Conservation (phyloP, 495 filamentous ascomycete genomes). For the Cercophora scortea region DNA sequence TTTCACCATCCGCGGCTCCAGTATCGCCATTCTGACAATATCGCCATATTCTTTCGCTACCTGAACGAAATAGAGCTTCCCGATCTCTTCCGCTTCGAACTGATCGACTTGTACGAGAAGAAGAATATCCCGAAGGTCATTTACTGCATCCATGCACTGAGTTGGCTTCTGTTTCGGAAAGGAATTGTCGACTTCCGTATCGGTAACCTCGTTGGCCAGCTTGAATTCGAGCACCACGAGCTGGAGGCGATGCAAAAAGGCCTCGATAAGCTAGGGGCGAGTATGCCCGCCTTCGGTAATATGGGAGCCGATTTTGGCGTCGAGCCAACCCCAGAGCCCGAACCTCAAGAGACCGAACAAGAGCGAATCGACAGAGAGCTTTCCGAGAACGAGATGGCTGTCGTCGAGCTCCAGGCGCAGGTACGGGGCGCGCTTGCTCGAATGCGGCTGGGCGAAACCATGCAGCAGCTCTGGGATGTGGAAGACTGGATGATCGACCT, state of each 20-base stretch:
- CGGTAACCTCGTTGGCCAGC: conserved; percentile 94
- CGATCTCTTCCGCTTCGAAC: conserved; percentile 96
- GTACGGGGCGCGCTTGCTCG: conserved; percentile 74
- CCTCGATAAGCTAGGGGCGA: conserved; percentile 86
- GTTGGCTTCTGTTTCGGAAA: conserved; percentile 91
- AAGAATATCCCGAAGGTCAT: conserved; percentile 99
- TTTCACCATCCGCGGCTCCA: conserved; percentile 80
- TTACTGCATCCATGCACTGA: conserved; percentile 94
- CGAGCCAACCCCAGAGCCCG: conserved; percentile 32
- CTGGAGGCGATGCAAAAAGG: conserved; percentile 95
- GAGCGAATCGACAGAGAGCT: conserved; percentile 82
- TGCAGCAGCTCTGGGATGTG: conserved; percentile 86
- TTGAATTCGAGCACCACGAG: conserved; percentile 97
- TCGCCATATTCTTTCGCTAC: conserved; percentile 87
- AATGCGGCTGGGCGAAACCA: conserved; percentile 67
- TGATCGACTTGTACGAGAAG: conserved; percentile 98
- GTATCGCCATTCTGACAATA: conserved; percentile 95
- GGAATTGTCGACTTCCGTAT: conserved; percentile 93
- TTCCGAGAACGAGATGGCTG: conserved; percentile 58
- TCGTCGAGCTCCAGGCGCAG: conserved; percentile 79
- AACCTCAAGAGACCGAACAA: conserved; percentile 80
- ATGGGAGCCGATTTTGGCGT: conserved; percentile 94
- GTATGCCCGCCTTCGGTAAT: conserved; percentile 94
- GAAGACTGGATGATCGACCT: conserved; percentile 73
- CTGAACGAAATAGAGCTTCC: conserved; percentile 90